These are phyloP conservation scores for Cornus suecica DNA, from an alignment of 148 eudicot genomes.

Conservation along the genomic window DNA sequence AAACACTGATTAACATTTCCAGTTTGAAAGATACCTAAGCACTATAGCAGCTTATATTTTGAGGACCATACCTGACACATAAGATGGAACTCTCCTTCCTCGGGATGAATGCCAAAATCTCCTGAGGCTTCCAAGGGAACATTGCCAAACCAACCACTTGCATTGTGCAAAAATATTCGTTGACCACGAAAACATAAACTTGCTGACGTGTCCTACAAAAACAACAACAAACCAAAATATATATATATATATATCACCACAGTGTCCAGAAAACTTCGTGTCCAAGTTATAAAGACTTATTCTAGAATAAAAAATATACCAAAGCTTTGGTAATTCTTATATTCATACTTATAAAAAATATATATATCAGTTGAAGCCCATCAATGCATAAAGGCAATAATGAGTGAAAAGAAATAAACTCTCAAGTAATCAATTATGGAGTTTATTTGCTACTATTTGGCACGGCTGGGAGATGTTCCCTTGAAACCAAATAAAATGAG, in stretches of 20 bases:
- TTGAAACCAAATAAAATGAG: background rate
- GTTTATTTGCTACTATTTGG: background rate
- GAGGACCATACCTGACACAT: conserved; percentile 86
- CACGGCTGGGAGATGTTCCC: background rate
- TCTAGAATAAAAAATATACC: conserved; percentile 6
- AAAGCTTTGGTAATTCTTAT: background rate
- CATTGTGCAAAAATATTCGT: conserved; percentile 86
- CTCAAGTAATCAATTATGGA: background rate
- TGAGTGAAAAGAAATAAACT: background rate
- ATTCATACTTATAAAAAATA: no score
- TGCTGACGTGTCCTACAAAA: conserved; percentile 64
- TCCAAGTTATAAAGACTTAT: background rate
- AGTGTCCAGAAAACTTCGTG: background rate
- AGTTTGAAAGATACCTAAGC: background rate
- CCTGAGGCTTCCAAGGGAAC: conserved; percentile 98
- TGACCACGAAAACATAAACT: conserved; percentile 95
- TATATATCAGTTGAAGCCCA: background rate
- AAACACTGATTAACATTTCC: background rate
- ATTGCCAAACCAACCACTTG: conserved; percentile 92
- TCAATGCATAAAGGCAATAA: background rate
- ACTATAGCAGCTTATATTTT: conserved; percentile 7
- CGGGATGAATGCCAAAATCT: conserved; percentile 97
- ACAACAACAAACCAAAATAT: no score
- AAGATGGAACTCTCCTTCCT: conserved; percentile 95
- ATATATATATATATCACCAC: no score